These are phyloP conservation scores for Xanthoconium purpureum DNA, from an alignment of 768 basidiomycete genomes.

Conservation along the genomic window DNA sequence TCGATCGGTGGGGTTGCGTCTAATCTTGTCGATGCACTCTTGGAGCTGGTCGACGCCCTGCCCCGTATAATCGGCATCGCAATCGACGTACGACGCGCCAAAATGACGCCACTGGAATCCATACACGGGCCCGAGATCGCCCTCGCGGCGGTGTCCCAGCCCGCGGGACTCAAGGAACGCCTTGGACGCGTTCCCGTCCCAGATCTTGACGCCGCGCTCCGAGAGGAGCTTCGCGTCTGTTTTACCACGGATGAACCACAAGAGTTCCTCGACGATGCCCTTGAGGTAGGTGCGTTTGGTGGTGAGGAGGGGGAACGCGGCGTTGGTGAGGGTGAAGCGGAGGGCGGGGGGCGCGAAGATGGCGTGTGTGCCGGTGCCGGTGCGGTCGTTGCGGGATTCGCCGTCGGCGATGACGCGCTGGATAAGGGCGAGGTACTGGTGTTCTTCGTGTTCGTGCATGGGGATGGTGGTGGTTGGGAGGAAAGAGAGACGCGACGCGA, in stretches of 20 bases:
- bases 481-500: constrained; percentile 2
- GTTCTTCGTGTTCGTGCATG: constrained; percentile 85
- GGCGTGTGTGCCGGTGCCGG: constrained; percentile 90
- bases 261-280: constrained; percentile 88
- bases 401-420: constrained; percentile 71
- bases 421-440: constrained; percentile 87
- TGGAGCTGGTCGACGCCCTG: constrained; percentile 89
- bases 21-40: constrained; percentile 90
- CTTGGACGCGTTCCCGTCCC: constrained; percentile 94
- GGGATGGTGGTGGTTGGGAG: constrained; percentile 6
- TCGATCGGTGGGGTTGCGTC: constrained; percentile 87
- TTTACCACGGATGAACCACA: constrained; percentile 88
- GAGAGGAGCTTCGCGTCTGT: constrained; percentile 79
- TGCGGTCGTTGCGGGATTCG: constrained; percentile 82
- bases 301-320: constrained; percentile 82
- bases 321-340: constrained; percentile 80
- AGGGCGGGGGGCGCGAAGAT: constrained; percentile 88
- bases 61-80: constrained; percentile 72
- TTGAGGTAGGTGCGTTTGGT: constrained; percentile 93
- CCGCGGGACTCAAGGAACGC: constrained; percentile 85
- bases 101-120: constrained; percentile 98
- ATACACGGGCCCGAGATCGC: constrained; percentile 95
- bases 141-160: constrained; percentile 77
- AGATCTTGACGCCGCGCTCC: constrained; percentile 87
- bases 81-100: constrained; percentile 77